Percentiles rank a stretch among this genome's conserved stretches.
Evolutionary conservation across 192 early-diverging fungal species (phyloP).

Genomic region (Tieghemiomyces parasiticus): DNA sequence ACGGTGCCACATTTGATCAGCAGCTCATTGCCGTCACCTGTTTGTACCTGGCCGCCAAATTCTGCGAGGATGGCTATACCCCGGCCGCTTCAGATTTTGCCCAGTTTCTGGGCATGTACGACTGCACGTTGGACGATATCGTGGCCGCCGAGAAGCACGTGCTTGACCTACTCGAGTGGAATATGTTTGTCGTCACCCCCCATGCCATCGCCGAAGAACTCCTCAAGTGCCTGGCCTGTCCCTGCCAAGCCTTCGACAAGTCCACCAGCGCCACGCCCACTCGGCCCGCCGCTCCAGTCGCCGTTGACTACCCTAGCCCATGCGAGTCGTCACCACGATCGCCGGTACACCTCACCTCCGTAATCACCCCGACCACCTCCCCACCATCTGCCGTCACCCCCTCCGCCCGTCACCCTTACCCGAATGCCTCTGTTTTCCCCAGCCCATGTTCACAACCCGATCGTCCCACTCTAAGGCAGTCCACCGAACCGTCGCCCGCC

Average conservation of each 20-base stretch:
- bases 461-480: background rate
- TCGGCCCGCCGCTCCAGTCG: background rate
- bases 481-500: background rate
- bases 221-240: background rate
- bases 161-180: background rate
- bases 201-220: slow-evolving; percentile 8
- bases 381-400: background rate
- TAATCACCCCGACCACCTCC: background rate
- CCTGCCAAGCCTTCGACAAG: background rate
- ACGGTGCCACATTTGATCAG: slow-evolving; percentile 6
- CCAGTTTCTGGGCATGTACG: slow-evolving; percentile 6
- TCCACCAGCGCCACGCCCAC: background rate
- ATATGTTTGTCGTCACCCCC: background rate
- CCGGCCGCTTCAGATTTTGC: slow-evolving; percentile 1
- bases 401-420: background rate
- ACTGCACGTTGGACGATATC: background rate
- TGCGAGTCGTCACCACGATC: background rate
- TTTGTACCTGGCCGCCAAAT: slow-evolving; percentile 6
- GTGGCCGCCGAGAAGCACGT: background rate
- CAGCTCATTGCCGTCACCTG: slow-evolving; percentile 6
- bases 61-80: background rate
- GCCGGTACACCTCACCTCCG: background rate
- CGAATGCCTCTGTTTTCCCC: too few relatives aligned
- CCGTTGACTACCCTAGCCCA: background rate
- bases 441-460: background rate